phyloP scores from a whole-genome alignment of 208 protist genomes.

The Blastocrithidia nonstop region DNA sequence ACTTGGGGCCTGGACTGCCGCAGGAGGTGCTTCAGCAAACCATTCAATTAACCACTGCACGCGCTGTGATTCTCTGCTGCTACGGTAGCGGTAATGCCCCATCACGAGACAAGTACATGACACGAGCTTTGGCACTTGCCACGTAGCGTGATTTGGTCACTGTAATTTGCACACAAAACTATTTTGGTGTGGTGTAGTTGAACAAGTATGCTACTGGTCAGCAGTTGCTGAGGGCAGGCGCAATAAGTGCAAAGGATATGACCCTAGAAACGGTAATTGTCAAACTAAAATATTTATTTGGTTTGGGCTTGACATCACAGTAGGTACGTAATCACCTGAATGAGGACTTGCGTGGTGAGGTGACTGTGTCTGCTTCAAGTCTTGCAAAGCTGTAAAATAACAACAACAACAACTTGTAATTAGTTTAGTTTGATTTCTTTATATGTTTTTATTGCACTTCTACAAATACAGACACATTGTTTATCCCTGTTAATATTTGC shows the following conservation, averaged over 20 bases:
- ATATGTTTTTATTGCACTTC: too few species aligned
- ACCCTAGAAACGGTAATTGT: constrained; percentile 80
- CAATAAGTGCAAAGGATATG: constrained; percentile 79
- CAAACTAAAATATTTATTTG: constrained; percentile 84
- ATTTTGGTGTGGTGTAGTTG: constrained; percentile 42
- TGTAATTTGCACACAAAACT: constrained; percentile 83
- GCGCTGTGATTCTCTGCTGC: constrained; percentile 78
- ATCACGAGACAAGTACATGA: constrained; percentile 36
- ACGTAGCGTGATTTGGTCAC: constrained; percentile 71
- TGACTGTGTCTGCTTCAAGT: not conserved
- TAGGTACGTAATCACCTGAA: constrained; percentile 22
- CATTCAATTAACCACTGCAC: constrained; percentile 17
- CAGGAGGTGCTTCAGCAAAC: constrained; percentile 9
- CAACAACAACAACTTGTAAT: not conserved
- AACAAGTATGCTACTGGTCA: constrained; percentile 65
- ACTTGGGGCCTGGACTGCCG: constrained; percentile 68
- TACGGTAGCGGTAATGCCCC: constrained; percentile 92
- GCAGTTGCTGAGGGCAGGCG: constrained; percentile 39
- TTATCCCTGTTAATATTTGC: too few species aligned
- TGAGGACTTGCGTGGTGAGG: constrained; percentile 12
- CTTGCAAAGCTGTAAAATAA: not conserved
- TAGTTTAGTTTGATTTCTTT: not conserved
- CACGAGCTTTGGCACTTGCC: constrained; percentile 38
- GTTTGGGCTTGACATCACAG: constrained; percentile 17
- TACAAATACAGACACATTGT: too few species aligned